A percentile compares a stretch with the other conserved stretches of the same genome.
phyloP scores from a whole-genome alignment of 2,329 filamentous ascomycete genomes.

The Chalaropsis ovoidea region DNA sequence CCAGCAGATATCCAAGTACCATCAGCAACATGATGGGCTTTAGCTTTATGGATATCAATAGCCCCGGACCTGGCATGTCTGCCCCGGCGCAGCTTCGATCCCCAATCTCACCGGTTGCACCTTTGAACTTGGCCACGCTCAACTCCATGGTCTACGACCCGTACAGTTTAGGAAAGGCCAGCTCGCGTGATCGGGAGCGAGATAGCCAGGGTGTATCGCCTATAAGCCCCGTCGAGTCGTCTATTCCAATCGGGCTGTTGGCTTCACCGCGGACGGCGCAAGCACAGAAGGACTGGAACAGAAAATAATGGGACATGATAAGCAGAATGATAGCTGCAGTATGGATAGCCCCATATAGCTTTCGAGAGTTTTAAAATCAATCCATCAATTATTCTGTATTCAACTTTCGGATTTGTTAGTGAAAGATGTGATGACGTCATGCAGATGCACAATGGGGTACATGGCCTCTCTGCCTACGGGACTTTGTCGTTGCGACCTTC shows the following conservation, averaged over 20 bases:
- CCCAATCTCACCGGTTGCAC: conserved; percentile 4
- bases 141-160: conserved; percentile 46
- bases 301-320: not conserved
- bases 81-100: not conserved
- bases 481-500: not conserved
- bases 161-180: conserved; percentile 31
- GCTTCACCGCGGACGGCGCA: conserved; percentile 17
- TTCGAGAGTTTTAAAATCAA: not conserved
- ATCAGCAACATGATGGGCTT: conserved; percentile 21
- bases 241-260: conserved; percentile 21
- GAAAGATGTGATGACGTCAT: not conserved
- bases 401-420: not conserved
- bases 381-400: not conserved
- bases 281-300: conserved; percentile 15
- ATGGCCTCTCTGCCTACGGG: not conserved
- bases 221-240: conserved; percentile 12
- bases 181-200: conserved; percentile 30
- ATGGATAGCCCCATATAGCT: no score
- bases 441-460: not conserved
- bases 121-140: conserved; percentile 32
- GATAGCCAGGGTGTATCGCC: conserved; percentile 31
- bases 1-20: conserved; percentile 20
- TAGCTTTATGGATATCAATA: conserved; percentile 3
- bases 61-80: not conserved
- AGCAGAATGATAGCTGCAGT: not conserved